Evolutionary conservation across 495 filamentous ascomycete genomes (phyloP), one percentile per base, ranked within the genome.

Genomic region (Lepraria neglecta): DNA sequence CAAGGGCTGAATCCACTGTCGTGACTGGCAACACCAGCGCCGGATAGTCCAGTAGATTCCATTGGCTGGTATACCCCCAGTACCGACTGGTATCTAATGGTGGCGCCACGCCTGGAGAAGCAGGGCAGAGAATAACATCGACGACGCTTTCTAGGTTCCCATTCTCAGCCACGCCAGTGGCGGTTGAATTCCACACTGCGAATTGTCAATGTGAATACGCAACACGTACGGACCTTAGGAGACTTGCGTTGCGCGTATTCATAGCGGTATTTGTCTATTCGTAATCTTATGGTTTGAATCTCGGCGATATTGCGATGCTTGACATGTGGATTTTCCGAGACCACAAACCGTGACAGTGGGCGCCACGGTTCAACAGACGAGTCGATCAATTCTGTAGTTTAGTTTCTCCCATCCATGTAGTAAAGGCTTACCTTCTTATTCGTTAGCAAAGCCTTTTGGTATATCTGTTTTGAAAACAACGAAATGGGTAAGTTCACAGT

Each of bases 21-120:
- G 74, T 75, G 6, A 78, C 73, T 1, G 84, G 84, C 56, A 85
- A 77, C 0, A 83, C 73, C 15, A 84, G 58, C 19, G 75, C 78
- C 0, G 84, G 85, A 69, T 87, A 89, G 56, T 87, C 81, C 1
- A 89, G 68, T 17, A 88, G 61, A 64, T 90, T 89, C 84, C 83
- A 90, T 62, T 87, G 78, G 17, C 74, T 71, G 0, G 84, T 87
- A 61, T 88, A 89, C 1, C 78, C 77, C 73, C 84, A 82, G 65
- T 84, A 87, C 21, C 77, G 77, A 11, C 73, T 73, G 6, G 78
- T 83, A 24, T 79, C 75, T 9, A 83, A 79, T 71, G 67, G 75
- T 59, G 74, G 80, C 64, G 76, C 84, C 52, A 64, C 80, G 62
- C 85, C 80, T 63, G 70, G 84, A 38, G 56, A 78, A 59, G 64